These are phyloP conservation scores for Paraphoma chrysanthemicola DNA, from an alignment of 2,329 filamentous ascomycete genomes.

Conservation along the genomic window DNA sequence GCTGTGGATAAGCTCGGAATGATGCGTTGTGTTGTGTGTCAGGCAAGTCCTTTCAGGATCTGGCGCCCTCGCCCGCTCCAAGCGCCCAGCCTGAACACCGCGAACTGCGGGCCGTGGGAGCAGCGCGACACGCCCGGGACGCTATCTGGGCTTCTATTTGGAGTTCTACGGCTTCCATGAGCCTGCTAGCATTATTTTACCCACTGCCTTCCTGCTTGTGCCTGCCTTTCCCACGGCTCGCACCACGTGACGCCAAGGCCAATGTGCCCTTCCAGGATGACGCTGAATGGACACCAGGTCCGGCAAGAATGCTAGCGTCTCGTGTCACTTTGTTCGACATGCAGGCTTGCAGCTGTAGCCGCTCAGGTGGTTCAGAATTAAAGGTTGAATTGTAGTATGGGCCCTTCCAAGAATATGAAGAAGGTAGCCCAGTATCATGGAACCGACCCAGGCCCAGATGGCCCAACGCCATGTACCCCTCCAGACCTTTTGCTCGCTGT, in stretches of 20 bases:
- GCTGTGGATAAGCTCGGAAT: slow-evolving; percentile 48
- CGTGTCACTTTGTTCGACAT: neutral
- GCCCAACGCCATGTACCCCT: slow-evolving; percentile 33
- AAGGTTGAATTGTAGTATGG: slow-evolving; percentile 16
- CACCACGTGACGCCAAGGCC: slow-evolving; percentile 7
- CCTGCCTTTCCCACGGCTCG: neutral
- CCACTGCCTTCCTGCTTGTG: neutral
- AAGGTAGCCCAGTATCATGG: neutral
- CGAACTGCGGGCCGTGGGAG: neutral
- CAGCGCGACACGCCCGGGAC: neutral
- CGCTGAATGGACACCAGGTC: neutral
- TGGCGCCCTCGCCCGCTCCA: slow-evolving; percentile 21
- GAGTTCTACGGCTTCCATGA: neutral
- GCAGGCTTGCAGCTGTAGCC: neutral
- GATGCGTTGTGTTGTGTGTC: slow-evolving; percentile 42
- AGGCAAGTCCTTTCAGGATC: slow-evolving; percentile 26
- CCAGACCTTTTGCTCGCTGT: slow-evolving; percentile 32
- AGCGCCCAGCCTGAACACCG: slow-evolving; percentile 22
- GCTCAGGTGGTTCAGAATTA: neutral
- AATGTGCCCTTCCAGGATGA: neutral
- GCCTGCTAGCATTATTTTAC: neutral
- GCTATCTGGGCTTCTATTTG: neutral
- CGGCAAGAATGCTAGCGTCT: slow-evolving; percentile 2
- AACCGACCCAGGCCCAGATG: slow-evolving; percentile 7
- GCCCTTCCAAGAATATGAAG: slow-evolving; percentile 1